Evolutionary conservation across 169 alveolate genomes (phyloP), one percentile per base, ranked within the genome.

Genomic region (Plasmodium reichenowi): DNA sequence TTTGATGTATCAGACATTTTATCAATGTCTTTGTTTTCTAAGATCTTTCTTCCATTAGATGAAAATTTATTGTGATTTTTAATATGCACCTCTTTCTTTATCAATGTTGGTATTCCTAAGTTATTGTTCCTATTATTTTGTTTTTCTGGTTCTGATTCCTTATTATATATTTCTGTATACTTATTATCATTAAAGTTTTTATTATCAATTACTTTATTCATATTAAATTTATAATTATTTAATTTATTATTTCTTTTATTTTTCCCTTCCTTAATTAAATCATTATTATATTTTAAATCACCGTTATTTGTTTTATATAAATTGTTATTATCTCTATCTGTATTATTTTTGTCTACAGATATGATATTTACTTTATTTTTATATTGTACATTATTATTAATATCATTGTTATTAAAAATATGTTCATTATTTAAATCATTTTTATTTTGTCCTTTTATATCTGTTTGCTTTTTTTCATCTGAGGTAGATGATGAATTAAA

Each of bases 81-180:
- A 76, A 76, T 22, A 54, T 47, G 63, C 26, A 22, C 29, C 63
- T 63, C 75, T 20, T 64, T 76, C 66, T 63, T 64, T 56, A 47
- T 43, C 17, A 58, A 38, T 58, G 48, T 45, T 1, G 72, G 62
- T 63, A 24, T 76, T 48, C 50, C 74, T 50, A 47, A 47, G 43
- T 76, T 64, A 15, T 29, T 76, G 47, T 64, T 68, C 13, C 43
- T 68, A 32, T 32, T 32, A 32, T 7, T 32, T 32, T 32, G 45
- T 32, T 32, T 4, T 32, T 32, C 45, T 32, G 45, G 7, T 32
- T 32, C 45, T 6, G 45, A 32, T 32, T 4, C 7, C 45, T 32
- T 32, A 32, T 32, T 32, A 32, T 32, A 32, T 32, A 6, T 32
- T 32, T 32, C 45, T 32, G 8, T 32, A 32, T 32, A 4, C 45